Evolutionary conservation across 108 stramenopile species (phyloP).

Genomic region (Stephanodiscus minutulus): DNA sequence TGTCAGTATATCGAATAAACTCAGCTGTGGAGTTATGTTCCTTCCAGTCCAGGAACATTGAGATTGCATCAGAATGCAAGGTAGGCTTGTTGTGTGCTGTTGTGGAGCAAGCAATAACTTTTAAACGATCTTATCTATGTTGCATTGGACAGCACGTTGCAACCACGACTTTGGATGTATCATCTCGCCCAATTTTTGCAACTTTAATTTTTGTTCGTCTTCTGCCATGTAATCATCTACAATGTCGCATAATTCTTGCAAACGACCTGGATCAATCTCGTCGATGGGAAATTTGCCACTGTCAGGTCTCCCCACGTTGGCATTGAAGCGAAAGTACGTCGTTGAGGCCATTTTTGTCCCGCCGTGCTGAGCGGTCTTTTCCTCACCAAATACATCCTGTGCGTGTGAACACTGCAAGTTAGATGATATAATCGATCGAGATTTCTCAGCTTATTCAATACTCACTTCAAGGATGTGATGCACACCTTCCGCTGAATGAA

Average conservation of each 20-base stretch:
- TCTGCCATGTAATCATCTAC: conserved; percentile 71
- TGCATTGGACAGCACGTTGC: conserved; percentile 6
- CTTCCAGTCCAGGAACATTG: too few species aligned
- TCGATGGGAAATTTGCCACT: conserved; percentile 58
- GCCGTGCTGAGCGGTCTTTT: conserved; percentile 45
- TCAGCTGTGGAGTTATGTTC: too few species aligned
- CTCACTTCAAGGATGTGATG: conserved; percentile 50
- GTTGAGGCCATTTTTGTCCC: conserved; percentile 56
- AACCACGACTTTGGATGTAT: conserved; percentile 31
- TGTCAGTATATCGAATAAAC: too few species aligned
- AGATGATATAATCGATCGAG: background rate
- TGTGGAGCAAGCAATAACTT: background rate
- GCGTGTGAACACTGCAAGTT: conserved; percentile 1
- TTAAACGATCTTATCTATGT: background rate
- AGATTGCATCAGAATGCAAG: too few species aligned
- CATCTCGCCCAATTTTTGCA: conserved; percentile 46
- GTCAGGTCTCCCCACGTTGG: conserved; percentile 66
- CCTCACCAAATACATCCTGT: conserved; percentile 75
- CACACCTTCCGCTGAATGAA: conserved; percentile 50
- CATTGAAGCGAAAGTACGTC: conserved; percentile 83
- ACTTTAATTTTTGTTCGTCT: conserved; percentile 66
- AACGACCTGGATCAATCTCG: conserved; percentile 67
- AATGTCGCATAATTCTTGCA: conserved; percentile 62
- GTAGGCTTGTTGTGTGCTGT: too few species aligned
- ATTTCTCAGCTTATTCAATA: background rate